Evolutionary conservation across 1,139 yeast genomes (phyloP), one percentile per base, ranked within the genome.

Genomic region (Diutina siamensis): DNA sequence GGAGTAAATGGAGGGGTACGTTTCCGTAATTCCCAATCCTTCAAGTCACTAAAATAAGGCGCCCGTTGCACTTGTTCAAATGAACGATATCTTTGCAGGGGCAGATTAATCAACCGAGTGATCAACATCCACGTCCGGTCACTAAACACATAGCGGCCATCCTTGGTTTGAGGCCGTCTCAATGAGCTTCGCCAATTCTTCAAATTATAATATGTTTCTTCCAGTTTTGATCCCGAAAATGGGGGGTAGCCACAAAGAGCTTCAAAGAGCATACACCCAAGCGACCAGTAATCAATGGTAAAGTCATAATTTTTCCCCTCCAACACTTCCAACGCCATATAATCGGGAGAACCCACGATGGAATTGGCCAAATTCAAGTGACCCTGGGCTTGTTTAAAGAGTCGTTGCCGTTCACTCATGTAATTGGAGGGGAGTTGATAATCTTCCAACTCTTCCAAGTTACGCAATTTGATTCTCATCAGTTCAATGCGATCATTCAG

Each of bases 261-360:
- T 62, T 89, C 97, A 59, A 84, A 89, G 22, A 89, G 68, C 78
- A 86, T 86, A 63, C 98, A 94, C 1, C 98, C 99, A 47, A 94
- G 72, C 0, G 97, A 89, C 99, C 99, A 94, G 63, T 94, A 94
- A 67, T 94, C 99, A 50, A 94, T 94, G 18, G 98, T 89, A 60
- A 83, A 89, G 60, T 94, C 96, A 61, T 94, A 94, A 50, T 83
- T 82, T 56, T 83, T 83, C 9, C 98, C 98, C 62, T 87, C 94
- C 51, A 94, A 76, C 5, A 94, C 97, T 62, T 94, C 99, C 47
- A 94, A 72, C 1, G 99, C 98, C 99, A 94, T 94, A 61, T 94
- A 94, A 61, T 94, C 99, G 1, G 99, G 99, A 5, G 95, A 85
- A 0, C 99, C 99, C 12, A 94, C 99, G 53, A 92, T 88, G 1